Base-by-base conservation (phyloP, 208 protist species). In the Wallacemonas sp. region DNA sequence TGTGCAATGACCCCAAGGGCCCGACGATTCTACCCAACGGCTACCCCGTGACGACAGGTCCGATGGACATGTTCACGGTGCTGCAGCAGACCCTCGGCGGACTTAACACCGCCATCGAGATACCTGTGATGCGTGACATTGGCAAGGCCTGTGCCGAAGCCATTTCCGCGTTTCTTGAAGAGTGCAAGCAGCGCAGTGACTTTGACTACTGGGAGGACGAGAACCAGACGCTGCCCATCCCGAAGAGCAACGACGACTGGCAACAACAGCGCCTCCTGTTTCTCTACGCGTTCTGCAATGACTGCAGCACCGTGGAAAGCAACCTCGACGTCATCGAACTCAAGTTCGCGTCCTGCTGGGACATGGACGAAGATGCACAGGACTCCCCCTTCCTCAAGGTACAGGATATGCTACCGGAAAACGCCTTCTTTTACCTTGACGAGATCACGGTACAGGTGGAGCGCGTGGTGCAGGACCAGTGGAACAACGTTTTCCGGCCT, bases 231-330 rank as follows among this genome's bases (percentile, higher is more conserved):
- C 50, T 65, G n/a, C 36, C 58, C 2, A 73, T 19, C 6, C 72
- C 74, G 32, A 54, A 78, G 44, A 42, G 46, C 1, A 17, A 57
- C 2, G 77, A 87, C 33, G 87, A 91, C 38, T 95, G 90, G 90
- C 76, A 83, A 60, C 68, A 78, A 58, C 78, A 70, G 22, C 90
- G 90, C 46, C 73, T 93, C 57, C 71, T 78, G 5, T 83, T 91
- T 62, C 76, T 95, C 34, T 93, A 92, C 73, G 90, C 90, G 39
- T 92, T 93, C 45, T 86, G 77, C 65, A 95, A 95, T 63, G 90
- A 95, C 72, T 92, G 79, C 68, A 83, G 70, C 37, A 88, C 80
- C 0, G 90, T 95, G 33, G 86, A 95, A 59, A 82, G 72, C 62
- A 92, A 95, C 65, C 81, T 95, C 60, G 90, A 95, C 62, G 81